A percentile compares a stretch with the other conserved stretches of the same genome.
phyloP scores from a whole-genome alignment of 352 stramenopile genomes.

The Globisporangium apiculatum region DNA sequence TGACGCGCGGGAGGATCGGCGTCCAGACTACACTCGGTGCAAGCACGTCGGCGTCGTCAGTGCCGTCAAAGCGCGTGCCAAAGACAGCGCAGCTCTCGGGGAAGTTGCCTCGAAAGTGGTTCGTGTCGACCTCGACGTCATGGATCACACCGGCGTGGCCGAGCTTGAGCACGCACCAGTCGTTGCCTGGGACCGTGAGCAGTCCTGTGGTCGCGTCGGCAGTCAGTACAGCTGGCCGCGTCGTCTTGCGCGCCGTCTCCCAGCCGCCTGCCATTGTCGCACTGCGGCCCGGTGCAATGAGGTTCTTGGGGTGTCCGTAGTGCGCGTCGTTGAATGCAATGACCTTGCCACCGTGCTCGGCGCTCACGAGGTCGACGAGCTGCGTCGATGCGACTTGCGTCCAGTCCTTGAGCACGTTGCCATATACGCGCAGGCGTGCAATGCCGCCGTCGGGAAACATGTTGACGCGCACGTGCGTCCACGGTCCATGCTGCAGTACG shows the following conservation, averaged over 20 bases:
- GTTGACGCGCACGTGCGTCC: conserved; percentile 88
- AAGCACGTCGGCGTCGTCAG: conserved; percentile 26
- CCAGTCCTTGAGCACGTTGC: conserved; percentile 64
- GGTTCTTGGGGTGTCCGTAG: conserved; percentile 91
- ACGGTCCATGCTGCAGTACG: conserved; percentile 32
- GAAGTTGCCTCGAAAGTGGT: conserved; percentile 95
- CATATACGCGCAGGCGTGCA: conserved; percentile 82
- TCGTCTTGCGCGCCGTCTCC: conserved; percentile 91
- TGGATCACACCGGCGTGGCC: conserved; percentile 67
- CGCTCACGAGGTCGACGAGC: conserved; percentile 82
- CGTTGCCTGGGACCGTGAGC: conserved; percentile 70
- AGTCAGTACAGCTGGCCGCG: conserved; percentile 64
- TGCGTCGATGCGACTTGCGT: conserved; percentile 31
- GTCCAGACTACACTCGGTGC: conserved; percentile 66
- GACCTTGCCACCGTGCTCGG: conserved; percentile 79
- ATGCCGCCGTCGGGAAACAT: conserved; percentile 94
- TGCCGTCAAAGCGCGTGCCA: conserved; percentile 46
- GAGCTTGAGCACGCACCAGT: conserved; percentile 91
- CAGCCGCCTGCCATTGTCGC: conserved; percentile 92
- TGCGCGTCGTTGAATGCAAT: conserved; percentile 91
- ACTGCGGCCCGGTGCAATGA: conserved; percentile 82
- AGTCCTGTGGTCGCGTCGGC: conserved; percentile 36
- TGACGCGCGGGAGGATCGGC: conserved; percentile 78
- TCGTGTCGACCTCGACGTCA: conserved; percentile 87
- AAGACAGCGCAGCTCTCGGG: conserved; percentile 86